phyloP scores from a whole-genome alignment of 2,329 filamentous ascomycete genomes.

The Colletotrichum coccodes region DNA sequence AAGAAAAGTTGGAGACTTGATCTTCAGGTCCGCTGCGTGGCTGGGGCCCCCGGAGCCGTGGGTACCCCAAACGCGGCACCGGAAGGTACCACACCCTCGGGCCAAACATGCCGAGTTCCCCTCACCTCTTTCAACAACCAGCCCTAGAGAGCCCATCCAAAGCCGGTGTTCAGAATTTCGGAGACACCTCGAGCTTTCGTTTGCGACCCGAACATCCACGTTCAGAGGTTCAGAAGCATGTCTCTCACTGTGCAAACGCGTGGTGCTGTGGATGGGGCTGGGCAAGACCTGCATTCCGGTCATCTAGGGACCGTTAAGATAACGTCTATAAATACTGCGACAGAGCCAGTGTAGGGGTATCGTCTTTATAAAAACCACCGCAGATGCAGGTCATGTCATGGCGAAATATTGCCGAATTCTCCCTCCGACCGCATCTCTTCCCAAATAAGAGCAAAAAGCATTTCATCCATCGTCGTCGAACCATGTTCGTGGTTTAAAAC shows the following conservation, averaged over 20 bases:
- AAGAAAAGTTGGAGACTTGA: conserved; percentile 4
- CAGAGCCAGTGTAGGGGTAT: conserved; percentile 24
- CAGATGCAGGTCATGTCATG: conserved; percentile 12
- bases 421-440: no score
- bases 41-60: conserved; percentile 23
- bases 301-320: not conserved
- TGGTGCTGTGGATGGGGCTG: not conserved
- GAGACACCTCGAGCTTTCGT: not conserved
- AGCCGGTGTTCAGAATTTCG: not conserved
- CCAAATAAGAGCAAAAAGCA: not conserved
- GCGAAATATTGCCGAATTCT: conserved; percentile 10
- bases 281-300: not conserved
- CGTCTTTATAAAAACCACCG: conserved; percentile 16
- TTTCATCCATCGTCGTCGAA: not conserved
- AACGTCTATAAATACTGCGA: conserved; percentile 5
- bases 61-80: conserved; percentile 25
- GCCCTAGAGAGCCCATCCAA: not conserved
- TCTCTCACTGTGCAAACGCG: not conserved
- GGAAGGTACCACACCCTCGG: conserved; percentile 1
- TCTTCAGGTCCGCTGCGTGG: conserved; percentile 2
- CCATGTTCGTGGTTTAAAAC: conserved; percentile 6
- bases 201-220: not conserved
- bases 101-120: conserved; percentile 16
- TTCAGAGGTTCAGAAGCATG: not conserved
- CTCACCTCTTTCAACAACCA: conserved; percentile 3